phyloP scores from a whole-genome alignment of 352 stramenopile species.

The Pythium biforme region DNA sequence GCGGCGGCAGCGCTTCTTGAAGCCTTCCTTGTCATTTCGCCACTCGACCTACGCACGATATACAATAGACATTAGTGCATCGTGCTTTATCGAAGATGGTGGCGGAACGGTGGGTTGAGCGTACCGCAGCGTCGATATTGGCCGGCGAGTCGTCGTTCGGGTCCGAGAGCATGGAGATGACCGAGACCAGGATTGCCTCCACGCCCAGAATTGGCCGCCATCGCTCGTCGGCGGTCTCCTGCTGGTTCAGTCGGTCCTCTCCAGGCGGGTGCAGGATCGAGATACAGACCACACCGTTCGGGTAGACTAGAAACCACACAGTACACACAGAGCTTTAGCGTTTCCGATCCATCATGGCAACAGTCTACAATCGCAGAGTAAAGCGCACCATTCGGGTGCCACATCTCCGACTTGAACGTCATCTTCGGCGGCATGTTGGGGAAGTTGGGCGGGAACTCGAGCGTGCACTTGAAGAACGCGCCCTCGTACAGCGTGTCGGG shows the following conservation, averaged over 20 bases:
- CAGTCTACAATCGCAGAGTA: too few species aligned
- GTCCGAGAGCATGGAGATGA: slow-evolving; percentile 99
- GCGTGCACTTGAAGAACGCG: slow-evolving; percentile 97
- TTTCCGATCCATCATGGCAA: too few species aligned
- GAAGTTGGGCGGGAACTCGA: slow-evolving; percentile 98
- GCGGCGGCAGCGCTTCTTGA: slow-evolving; percentile 92
- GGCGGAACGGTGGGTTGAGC: too few species aligned
- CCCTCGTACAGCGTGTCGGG: slow-evolving; percentile 95
- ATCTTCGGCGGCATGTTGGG: slow-evolving; percentile 99
- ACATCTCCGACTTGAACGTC: slow-evolving; percentile 99
- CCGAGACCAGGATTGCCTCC: slow-evolving; percentile 93
- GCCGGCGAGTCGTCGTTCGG: slow-evolving; percentile 99
- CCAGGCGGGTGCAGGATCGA: slow-evolving; percentile 99
- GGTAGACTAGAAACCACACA: slow-evolving; percentile 86
- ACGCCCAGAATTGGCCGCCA: slow-evolving; percentile 98
- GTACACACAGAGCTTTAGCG: not conserved
- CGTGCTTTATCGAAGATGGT: too few species aligned
- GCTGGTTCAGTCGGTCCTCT: slow-evolving; percentile 97
- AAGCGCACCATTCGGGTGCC: slow-evolving; percentile 96
- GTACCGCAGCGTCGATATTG: slow-evolving; percentile 99
- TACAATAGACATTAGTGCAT: too few species aligned
- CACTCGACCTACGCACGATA: slow-evolving; percentile 69
- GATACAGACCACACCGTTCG: slow-evolving; percentile 98
- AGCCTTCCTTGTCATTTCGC: slow-evolving; percentile 90
- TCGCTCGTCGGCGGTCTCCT: slow-evolving; percentile 97